A percentile compares a stretch with the other conserved stretches of the same genome.
These are phyloP conservation scores for Penicillium sp. DNA, from an alignment of 2,329 filamentous ascomycete species.

Conservation along the genomic window DNA sequence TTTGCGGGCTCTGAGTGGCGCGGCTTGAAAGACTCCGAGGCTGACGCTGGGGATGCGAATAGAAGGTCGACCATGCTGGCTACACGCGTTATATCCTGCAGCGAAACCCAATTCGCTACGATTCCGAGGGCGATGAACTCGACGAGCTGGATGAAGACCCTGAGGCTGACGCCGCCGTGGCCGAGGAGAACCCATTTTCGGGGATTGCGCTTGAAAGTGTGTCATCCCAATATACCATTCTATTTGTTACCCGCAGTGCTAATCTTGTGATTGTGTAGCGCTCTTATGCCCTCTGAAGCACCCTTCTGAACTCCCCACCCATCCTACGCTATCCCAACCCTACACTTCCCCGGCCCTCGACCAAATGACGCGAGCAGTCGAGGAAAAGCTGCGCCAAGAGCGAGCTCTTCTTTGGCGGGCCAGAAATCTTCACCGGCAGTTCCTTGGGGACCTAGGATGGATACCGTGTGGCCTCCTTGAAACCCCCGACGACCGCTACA, in stretches of 20 bases:
- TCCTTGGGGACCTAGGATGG: conserved; percentile 58
- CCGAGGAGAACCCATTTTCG: conserved; percentile 58
- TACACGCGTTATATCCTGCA: conserved; percentile 57
- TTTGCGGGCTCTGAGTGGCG: not conserved
- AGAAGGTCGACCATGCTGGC: conserved; percentile 59
- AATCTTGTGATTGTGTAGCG: conserved; percentile 35
- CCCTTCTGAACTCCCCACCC: conserved; percentile 55
- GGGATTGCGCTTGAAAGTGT: conserved; percentile 54
- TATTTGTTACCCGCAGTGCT: conserved; percentile 3
- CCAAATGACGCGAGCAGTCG: conserved; percentile 53
- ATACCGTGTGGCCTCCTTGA: conserved; percentile 53
- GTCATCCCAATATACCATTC: conserved; percentile 16
- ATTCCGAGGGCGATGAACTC: conserved; percentile 60
- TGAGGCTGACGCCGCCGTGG: conserved; percentile 53
- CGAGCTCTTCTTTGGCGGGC: conserved; percentile 52
- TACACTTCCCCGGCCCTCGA: conserved; percentile 57
- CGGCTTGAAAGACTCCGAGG: conserved; percentile 4
- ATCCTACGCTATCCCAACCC: conserved; percentile 55
- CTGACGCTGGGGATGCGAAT: conserved; percentile 11
- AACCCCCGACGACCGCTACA: conserved; percentile 45
- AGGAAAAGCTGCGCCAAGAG: conserved; percentile 55
- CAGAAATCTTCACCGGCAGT: conserved; percentile 53
- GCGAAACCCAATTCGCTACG: conserved; percentile 55
- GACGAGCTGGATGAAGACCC: conserved; percentile 55
- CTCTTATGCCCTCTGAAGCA: conserved; percentile 59